Base-by-base conservation (phyloP, 345 rosid species). In the Arabis hirsuta region DNA sequence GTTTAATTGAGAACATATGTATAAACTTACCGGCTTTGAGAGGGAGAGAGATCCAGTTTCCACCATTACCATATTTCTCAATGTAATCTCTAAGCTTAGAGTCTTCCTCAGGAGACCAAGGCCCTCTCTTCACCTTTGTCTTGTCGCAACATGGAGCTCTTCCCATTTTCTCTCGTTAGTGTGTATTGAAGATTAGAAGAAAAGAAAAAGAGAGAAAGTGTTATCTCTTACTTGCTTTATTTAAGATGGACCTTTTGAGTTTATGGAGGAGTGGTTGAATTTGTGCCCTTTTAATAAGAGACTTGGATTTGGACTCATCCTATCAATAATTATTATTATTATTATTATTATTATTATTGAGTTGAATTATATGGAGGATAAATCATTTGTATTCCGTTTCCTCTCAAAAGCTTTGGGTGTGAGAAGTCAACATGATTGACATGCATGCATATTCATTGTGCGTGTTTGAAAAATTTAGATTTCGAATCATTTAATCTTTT, bases 91-190 rank as follows among this genome's bases (percentile, higher is more conserved):
- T 90, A 32, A 93, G 97, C 83, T 90, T 93, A 6, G 87, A 76
- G 71, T 93, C 98, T 81, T 93, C 98, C 72, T 93, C 98, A 22
- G 97, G 88, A 20, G 97, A 90, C 98, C 98, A 93, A 67, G 98
- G 98, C 4, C 98, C 98, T 68, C 84, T 87, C 86, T 93, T 93
- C 84, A 88, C 97, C 76, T 86, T 93, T 43, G 96, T 91, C 73
- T 93, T 93, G 80, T 93, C 98, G 76, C 97, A 93, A 55, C 98
- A 93, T 71, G 98, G 97, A 84, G 97, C 97, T 53, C 98, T 86
- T 20, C 98, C 98, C 97, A 93, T 93, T 72, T 81, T 54, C 57
- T 67, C 51, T 60, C 43, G 73, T 34, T 34, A 24, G 55, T 52
- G 78, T 52, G 78, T 6, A 27, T 61, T 72, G 73, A 58, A 66